Conservation (phyloP, 768 basidiomycete species). For the Boletus eberwhitei region DNA sequence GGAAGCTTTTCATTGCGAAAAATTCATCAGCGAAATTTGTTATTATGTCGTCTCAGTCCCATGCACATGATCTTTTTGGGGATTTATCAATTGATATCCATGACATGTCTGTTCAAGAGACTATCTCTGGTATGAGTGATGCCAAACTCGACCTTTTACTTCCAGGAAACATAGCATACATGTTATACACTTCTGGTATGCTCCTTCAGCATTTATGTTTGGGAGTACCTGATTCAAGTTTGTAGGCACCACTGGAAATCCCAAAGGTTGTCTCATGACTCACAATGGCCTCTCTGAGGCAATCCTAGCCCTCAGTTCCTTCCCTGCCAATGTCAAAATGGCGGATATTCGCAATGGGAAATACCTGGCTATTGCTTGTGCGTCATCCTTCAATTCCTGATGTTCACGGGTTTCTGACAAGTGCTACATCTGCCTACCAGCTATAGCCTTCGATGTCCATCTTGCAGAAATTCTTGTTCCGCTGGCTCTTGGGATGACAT, state of each 20-base stretch:
- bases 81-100: conserved; percentile 20
- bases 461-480: conserved; percentile 42
- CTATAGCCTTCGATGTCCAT: conserved; percentile 53
- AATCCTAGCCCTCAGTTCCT: conserved; percentile 27
- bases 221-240: conserved; percentile 9
- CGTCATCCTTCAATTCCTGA: conserved; percentile 9
- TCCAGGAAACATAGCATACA: conserved; percentile 38
- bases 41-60: conserved; percentile 30
- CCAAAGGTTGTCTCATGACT: conserved; percentile 47
- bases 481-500: conserved; percentile 42
- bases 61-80: conserved; percentile 14
- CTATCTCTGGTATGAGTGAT: conserved; percentile 28
- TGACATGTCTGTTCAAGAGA: conserved; percentile 19
- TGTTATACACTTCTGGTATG: conserved; percentile 50
- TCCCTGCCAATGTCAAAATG: conserved; percentile 22
- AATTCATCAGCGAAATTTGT: conserved; percentile 43
- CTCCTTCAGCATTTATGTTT: neutral
- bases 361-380: conserved; percentile 45
- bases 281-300: conserved; percentile 35
- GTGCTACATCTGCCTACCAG: conserved; percentile 22
- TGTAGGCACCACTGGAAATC: conserved; percentile 47
- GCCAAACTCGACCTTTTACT: conserved; percentile 30
- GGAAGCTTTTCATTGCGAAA: conserved; percentile 43
- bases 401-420: neutral
- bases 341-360: conserved; percentile 26